phyloP scores from a whole-genome alignment of 352 stramenopile species.

The Pythium volutum region DNA sequence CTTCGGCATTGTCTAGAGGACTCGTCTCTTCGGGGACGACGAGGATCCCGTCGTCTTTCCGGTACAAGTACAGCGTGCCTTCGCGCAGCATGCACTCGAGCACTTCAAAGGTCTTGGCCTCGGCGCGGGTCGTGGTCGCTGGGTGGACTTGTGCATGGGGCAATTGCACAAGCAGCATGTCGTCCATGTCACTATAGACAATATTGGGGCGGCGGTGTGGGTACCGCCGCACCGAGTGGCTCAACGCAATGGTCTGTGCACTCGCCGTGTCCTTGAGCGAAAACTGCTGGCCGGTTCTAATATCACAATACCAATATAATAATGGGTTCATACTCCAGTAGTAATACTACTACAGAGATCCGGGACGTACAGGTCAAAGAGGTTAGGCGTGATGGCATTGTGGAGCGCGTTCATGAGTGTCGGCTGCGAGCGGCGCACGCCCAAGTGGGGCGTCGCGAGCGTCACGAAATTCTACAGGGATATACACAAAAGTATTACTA shows the following conservation, averaged over 20 bases:
- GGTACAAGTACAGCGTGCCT: constrained; percentile 4
- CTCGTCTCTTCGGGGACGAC: not conserved
- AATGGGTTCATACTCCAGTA: not conserved
- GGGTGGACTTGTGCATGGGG: not conserved
- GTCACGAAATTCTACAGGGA: constrained; percentile 66
- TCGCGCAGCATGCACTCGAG: constrained; percentile 10
- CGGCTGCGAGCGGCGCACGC: constrained; percentile 58
- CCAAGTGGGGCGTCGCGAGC: constrained; percentile 47
- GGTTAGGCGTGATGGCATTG: constrained; percentile 60
- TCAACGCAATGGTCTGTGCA: constrained; percentile 43
- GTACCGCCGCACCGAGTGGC: constrained; percentile 19
- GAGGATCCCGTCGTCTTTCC: not conserved
- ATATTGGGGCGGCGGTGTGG: constrained; percentile 7
- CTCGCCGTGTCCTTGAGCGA: constrained; percentile 50
- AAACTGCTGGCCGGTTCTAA: constrained; percentile 61
- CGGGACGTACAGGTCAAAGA: constrained; percentile 52
- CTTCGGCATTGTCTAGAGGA: not conserved
- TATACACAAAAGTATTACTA: not conserved
- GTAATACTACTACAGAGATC: not conserved
- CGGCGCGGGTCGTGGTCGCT: not conserved
- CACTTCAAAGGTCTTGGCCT: constrained; percentile 11
- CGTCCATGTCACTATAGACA: constrained; percentile 9
- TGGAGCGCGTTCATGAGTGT: constrained; percentile 61
- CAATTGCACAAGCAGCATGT: constrained; percentile 10
- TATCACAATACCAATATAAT: too few relatives aligned